Percentiles rank a stretch among this genome's conserved stretches.
phyloP scores from a whole-genome alignment of 106 monocot species.

The Allium fistulosum region DNA sequence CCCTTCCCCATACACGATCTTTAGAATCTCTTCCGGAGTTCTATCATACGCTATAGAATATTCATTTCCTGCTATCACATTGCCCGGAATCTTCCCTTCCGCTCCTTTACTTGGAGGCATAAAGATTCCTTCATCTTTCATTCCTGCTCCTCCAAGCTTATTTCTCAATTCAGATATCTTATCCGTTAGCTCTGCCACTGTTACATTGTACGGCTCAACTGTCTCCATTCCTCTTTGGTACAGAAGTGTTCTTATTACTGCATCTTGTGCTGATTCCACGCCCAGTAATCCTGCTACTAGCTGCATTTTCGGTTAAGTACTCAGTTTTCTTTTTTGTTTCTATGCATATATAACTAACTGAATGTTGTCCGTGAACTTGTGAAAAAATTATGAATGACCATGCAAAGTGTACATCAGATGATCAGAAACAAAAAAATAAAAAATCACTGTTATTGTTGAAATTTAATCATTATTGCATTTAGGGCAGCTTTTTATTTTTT shows the following conservation, averaged over 20 bases:
- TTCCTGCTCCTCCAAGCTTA: constrained; percentile 31
- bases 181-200: constrained; percentile 55
- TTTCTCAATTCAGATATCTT: constrained; percentile 49
- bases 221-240: constrained; percentile 21
- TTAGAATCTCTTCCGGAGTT: constrained; percentile 53
- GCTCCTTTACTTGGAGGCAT: constrained; percentile 34
- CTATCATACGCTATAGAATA: constrained; percentile 39
- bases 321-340: too few relatives aligned
- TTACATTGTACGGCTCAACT: constrained; percentile 45
- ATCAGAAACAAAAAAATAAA: too few relatives aligned
- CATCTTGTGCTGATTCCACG: constrained; percentile 77
- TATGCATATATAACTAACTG: too few relatives aligned
- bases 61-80: constrained; percentile 43
- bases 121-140: constrained; percentile 68
- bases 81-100: constrained; percentile 29
- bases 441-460: too few relatives aligned
- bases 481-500: too few relatives aligned
- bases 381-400: too few relatives aligned
- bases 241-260: constrained; percentile 46
- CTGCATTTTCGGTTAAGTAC: neutral
- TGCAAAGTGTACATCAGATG: too few relatives aligned
- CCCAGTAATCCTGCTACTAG: constrained; percentile 59
- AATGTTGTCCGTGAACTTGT: too few relatives aligned
- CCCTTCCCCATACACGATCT: constrained; percentile 56
- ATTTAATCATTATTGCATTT: too few relatives aligned